Evolutionary conservation across 2,329 filamentous ascomycete genomes (phyloP).

Genomic region (Trichoderma endophyticum): DNA sequence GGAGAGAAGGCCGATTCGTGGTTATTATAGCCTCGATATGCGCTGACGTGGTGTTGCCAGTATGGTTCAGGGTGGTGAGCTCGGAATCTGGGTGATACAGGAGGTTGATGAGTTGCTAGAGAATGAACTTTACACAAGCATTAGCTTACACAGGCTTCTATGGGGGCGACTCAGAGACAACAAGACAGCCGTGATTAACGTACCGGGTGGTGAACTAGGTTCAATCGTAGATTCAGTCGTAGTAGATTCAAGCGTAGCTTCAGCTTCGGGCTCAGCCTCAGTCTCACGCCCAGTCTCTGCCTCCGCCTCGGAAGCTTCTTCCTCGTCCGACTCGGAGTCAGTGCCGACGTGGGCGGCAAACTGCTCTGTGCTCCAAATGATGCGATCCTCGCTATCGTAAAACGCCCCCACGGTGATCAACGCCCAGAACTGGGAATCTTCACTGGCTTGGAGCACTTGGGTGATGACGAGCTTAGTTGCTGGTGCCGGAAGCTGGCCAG

Average conservation of each 20-base stretch:
- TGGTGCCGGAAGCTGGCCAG: conserved; percentile 40
- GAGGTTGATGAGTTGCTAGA: not conserved
- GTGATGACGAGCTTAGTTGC: conserved; percentile 46
- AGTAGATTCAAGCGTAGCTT: not conserved
- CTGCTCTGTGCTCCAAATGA: conserved; percentile 47
- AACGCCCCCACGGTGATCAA: conserved; percentile 48
- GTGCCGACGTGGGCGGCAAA: conserved; percentile 35
- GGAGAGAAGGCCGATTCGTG: not conserved
- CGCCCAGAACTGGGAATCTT: conserved; percentile 39
- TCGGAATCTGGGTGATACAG: not conserved
- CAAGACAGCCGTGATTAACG: not conserved
- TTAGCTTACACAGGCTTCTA: not conserved
- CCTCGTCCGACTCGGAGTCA: conserved; percentile 28
- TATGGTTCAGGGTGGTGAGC: not conserved
- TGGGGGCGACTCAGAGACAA: not conserved
- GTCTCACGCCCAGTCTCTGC: conserved; percentile 15
- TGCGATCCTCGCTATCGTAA: conserved; percentile 40
- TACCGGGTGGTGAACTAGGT: not conserved
- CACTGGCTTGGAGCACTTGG: conserved; percentile 38
- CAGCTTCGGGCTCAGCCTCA: not conserved
- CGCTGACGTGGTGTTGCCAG: not conserved
- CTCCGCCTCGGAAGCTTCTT: conserved; percentile 17
- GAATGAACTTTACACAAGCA: not conserved
- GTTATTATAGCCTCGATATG: not conserved
- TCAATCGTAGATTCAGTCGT: not conserved